phyloP scores from a whole-genome alignment of 2,329 filamentous ascomycete genomes.

The Aspergillus tamarii region DNA sequence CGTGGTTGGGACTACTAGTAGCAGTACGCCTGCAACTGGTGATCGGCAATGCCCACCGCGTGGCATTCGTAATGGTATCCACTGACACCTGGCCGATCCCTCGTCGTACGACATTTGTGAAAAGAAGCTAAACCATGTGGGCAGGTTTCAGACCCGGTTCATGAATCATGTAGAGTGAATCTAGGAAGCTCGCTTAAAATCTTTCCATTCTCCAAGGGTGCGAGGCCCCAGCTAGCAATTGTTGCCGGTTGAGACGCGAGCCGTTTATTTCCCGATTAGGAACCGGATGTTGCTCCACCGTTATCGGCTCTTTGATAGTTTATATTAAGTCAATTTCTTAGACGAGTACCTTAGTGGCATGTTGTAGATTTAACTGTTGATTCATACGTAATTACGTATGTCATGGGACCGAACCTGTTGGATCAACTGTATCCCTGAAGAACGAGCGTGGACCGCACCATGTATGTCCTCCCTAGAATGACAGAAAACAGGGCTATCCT shows the following conservation, averaged over 20 bases:
- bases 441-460: background rate
- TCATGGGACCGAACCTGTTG: background rate
- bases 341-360: background rate
- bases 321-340: background rate
- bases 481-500: background rate
- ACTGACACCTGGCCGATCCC: background rate
- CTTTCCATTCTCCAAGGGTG: background rate
- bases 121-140: background rate
- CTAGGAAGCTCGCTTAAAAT: background rate
- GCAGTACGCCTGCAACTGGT: background rate
- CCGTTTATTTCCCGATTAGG: background rate
- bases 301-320: background rate
- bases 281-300: background rate
- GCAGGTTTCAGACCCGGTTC: background rate
- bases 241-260: background rate
- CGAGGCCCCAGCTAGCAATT: background rate
- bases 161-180: background rate
- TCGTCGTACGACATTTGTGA: background rate
- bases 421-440: background rate
- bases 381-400: background rate
- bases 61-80: conserved; percentile 1
- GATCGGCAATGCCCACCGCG: background rate
- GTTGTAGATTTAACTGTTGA: background rate
- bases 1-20: background rate
- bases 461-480: too few species aligned